These are phyloP conservation scores for Dacryopinax primogenitus DNA, from an alignment of 768 basidiomycete genomes.

Conservation along the genomic window DNA sequence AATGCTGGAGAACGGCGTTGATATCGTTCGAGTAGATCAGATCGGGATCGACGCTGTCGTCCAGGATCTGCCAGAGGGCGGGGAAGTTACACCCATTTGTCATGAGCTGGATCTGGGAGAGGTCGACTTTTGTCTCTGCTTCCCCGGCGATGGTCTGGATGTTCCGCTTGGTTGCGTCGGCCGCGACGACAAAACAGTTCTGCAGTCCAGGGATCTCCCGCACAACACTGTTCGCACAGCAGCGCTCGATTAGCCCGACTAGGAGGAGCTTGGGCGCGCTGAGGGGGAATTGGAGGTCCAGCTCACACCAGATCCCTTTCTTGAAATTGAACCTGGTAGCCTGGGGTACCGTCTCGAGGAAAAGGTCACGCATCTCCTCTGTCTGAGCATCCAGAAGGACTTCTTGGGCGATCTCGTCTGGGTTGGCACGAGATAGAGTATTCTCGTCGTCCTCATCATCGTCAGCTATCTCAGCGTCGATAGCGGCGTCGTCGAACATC, in stretches of 20 bases:
- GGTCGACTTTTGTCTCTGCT: neutral
- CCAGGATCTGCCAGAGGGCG: slow-evolving; percentile 70
- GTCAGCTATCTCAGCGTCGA: slow-evolving; percentile 47
- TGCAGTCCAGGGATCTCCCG: slow-evolving; percentile 82
- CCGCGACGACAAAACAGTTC: slow-evolving; percentile 68
- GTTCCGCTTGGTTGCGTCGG: slow-evolving; percentile 40
- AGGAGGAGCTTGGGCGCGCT: slow-evolving; percentile 86
- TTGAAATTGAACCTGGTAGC: slow-evolving; percentile 66
- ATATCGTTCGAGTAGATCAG: slow-evolving; percentile 90
- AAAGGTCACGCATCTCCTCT: slow-evolving; percentile 24
- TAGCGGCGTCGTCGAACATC: slow-evolving; percentile 41
- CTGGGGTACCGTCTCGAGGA: slow-evolving; percentile 42
- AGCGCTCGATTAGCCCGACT: slow-evolving; percentile 82
- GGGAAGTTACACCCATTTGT: slow-evolving; percentile 87
- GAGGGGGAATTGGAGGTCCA: slow-evolving; percentile 53
- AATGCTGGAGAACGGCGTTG: slow-evolving; percentile 76
- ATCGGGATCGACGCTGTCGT: slow-evolving; percentile 53
- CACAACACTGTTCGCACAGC: slow-evolving; percentile 70
- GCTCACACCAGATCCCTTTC: neutral
- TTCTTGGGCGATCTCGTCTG: slow-evolving; percentile 32
- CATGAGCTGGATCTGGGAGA: slow-evolving; percentile 12
- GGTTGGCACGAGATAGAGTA: too few relatives aligned
- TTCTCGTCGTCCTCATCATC: slow-evolving; percentile 31
- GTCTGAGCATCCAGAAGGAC: slow-evolving; percentile 33
- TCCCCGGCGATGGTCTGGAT: slow-evolving; percentile 24